Evolutionary conservation across 208 protist genomes (phyloP).

Genomic region (Porcisia deanei): DNA sequence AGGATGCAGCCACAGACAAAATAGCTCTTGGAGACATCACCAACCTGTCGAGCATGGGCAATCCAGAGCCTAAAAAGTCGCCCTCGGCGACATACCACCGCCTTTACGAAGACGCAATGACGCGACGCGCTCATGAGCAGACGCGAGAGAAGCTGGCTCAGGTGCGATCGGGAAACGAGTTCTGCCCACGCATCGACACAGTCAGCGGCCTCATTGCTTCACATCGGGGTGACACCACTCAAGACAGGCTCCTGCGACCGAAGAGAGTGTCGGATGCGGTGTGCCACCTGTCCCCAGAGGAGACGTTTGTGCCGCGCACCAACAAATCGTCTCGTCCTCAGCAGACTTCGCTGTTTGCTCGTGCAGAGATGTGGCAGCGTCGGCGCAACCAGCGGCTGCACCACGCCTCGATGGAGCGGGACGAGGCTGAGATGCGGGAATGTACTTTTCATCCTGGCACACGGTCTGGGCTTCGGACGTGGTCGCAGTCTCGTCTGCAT

Average conservation of each 20-base stretch:
- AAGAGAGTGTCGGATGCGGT: neutral
- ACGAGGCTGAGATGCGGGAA: conserved; percentile 23
- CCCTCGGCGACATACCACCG: conserved; percentile 15
- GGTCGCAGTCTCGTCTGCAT: neutral
- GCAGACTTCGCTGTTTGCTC: conserved; percentile 3
- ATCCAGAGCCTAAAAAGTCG: neutral
- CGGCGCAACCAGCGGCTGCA: conserved; percentile 25
- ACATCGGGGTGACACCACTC: conserved; percentile 37
- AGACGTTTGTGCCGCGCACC: conserved; percentile 29
- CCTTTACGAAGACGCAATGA: conserved; percentile 27
- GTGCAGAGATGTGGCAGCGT: conserved; percentile 27
- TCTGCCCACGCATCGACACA: conserved; percentile 43
- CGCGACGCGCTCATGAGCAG: conserved; percentile 12
- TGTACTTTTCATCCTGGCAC: conserved; percentile 48
- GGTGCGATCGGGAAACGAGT: conserved; percentile 14
- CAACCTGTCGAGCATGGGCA: neutral
- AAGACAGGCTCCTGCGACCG: conserved; percentile 36
- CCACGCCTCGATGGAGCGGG: conserved; percentile 13
- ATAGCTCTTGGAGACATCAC: conserved; percentile 16
- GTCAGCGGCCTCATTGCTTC: conserved; percentile 48
- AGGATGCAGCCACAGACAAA: conserved; percentile 4
- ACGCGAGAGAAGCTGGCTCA: conserved; percentile 2
- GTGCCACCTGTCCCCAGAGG: conserved; percentile 14
- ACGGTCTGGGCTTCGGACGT: neutral
- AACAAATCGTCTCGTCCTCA: neutral